A percentile compares a stretch with the other conserved stretches of the same genome.
These are phyloP conservation scores for Malassezia restricta DNA, from an alignment of 1,284 basidiomycete genomes.

Conservation along the genomic window DNA sequence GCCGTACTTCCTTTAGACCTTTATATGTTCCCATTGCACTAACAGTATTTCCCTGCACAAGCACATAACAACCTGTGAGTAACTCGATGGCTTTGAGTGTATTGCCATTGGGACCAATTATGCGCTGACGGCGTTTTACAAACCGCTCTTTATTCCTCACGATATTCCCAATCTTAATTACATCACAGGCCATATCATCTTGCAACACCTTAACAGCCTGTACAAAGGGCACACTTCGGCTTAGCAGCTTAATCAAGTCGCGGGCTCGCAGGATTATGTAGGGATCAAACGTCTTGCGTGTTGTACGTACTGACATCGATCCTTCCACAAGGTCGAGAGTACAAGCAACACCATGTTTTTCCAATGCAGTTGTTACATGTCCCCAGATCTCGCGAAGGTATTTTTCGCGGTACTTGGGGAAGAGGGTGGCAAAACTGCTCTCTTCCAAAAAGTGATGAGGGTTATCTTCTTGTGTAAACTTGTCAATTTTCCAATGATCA, in stretches of 20 bases:
- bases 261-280: conserved; percentile 91
- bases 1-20: conserved; percentile 82
- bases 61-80: conserved; percentile 87
- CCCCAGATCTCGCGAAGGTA: conserved; percentile 91
- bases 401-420: conserved; percentile 96
- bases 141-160: conserved; percentile 94
- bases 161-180: conserved; percentile 91
- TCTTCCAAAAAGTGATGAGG: conserved; percentile 73
- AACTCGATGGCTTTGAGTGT: conserved; percentile 98
- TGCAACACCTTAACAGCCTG: conserved; percentile 85
- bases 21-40: conserved; percentile 95
- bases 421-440: conserved; percentile 91
- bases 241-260: conserved; percentile 88
- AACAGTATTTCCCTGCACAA: conserved; percentile 96
- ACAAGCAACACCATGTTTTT: conserved; percentile 72
- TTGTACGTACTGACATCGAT: conserved; percentile 92
- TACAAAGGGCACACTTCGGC: conserved; percentile 67
- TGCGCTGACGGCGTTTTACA: conserved; percentile 86
- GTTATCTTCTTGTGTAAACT: conserved; percentile 61
- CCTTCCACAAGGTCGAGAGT: conserved; percentile 91
- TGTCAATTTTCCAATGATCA: conserved; percentile 91
- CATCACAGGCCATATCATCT: conserved; percentile 82
- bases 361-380: conserved; percentile 74
- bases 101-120: conserved; percentile 90
- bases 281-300: conserved; percentile 90